A percentile compares a stretch with the other conserved stretches of the same genome.
Conservation (phyloP, 192 early-diverging fungal species). For the Neocallimastix lanati region DNA sequence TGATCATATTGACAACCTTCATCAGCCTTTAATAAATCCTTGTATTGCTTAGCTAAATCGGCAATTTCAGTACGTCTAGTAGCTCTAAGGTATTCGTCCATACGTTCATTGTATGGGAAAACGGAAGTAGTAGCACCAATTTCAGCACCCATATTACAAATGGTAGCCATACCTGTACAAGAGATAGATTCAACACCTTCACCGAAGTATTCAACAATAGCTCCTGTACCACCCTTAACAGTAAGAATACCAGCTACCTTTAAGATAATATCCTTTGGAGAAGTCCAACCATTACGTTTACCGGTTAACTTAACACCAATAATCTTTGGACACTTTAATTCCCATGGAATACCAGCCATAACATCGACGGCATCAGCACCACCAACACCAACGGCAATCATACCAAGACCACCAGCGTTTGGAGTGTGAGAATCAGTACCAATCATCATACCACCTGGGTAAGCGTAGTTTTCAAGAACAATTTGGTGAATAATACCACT, state of each 20-base stretch:
- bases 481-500: conserved; percentile 92
- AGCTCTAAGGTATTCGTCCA: conserved; percentile 77
- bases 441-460: conserved; percentile 87
- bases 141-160: too few species aligned
- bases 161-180: conserved; percentile 96
- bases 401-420: conserved; percentile 92
- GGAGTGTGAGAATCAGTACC: conserved; percentile 98
- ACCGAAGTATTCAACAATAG: conserved; percentile 96
- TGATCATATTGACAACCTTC: conserved; percentile 76
- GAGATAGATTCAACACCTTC: conserved; percentile 81
- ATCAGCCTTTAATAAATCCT: conserved; percentile 80
- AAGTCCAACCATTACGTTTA: conserved; percentile 74
- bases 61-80: conserved; percentile 69
- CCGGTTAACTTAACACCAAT: conserved; percentile 83
- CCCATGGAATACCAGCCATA: conserved; percentile 97
- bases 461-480: conserved; percentile 95
- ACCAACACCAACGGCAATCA: conserved; percentile 92
- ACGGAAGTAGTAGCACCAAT: conserved; percentile 92
- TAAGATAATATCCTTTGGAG: conserved; percentile 84
- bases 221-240: conserved; percentile 91
- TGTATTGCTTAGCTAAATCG: conserved; percentile 53
- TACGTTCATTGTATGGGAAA: conserved; percentile 85
- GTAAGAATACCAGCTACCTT: conserved; percentile 87
- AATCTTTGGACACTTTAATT: conserved; percentile 93
- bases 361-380: conserved; percentile 98